phyloP scores from a whole-genome alignment of 2,329 filamentous ascomycete species.

The Colletotrichum simmondsii region DNA sequence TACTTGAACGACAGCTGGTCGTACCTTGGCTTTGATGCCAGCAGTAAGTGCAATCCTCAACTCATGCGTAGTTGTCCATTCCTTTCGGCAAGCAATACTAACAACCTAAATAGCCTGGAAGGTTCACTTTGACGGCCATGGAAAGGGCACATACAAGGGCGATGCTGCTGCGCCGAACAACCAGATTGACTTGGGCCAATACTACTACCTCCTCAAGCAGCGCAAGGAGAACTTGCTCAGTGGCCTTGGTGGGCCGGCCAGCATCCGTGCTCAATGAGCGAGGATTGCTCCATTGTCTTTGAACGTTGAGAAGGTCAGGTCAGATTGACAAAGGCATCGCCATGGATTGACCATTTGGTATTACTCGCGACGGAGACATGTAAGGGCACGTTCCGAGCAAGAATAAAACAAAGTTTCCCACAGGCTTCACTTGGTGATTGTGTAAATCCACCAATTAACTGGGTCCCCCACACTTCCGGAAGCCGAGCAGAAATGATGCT shows the following conservation, averaged over 20 bases:
- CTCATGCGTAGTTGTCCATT: rapidly evolving
- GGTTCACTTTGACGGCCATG: slow-evolving; percentile 52
- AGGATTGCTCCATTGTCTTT: background rate
- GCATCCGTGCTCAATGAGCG: background rate
- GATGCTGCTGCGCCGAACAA: slow-evolving; percentile 32
- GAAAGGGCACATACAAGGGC: slow-evolving; percentile 46
- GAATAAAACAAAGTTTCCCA: background rate
- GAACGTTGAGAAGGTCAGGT: background rate
- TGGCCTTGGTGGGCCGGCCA: background rate
- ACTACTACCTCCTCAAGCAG: slow-evolving; percentile 48
- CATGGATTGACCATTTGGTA: background rate
- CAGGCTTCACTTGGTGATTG: background rate
- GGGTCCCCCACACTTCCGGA: background rate
- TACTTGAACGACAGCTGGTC: slow-evolving; percentile 62
- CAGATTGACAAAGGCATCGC: background rate
- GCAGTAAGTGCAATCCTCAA: slow-evolving; percentile 50
- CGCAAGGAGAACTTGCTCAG: slow-evolving; percentile 39
- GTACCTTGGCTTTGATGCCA: slow-evolving; percentile 54
- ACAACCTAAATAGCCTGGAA: slow-evolving; percentile 45
- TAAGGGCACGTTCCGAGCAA: background rate
- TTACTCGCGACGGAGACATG: background rate
- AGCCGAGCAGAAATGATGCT: background rate
- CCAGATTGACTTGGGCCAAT: slow-evolving; percentile 42
- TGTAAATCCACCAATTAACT: background rate
- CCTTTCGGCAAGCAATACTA: slow-evolving; percentile 30